Evolutionary conservation across 176 grass and related monocot genomes (phyloP), one percentile per base, ranked within the genome.

Genomic region (Eleusine coracana): DNA sequence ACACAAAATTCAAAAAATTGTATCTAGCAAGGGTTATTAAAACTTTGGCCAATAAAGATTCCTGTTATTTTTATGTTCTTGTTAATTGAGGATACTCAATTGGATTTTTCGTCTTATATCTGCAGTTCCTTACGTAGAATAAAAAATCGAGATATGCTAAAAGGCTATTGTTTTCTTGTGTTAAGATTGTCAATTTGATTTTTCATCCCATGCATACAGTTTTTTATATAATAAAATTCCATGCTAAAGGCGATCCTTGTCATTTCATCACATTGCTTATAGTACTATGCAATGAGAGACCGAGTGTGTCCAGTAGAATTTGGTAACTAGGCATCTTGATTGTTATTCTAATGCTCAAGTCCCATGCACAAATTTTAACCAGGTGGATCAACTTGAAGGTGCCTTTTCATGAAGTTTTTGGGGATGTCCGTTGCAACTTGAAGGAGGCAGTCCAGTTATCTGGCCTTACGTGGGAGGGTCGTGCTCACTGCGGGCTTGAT

Each of bases 361-460:
- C 12, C 58, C 31, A 2, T 75, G 49, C 20, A 59, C 21, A 73
- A 59, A 60, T 74, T 68, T 67, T 70, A 20, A 51, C 62, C 78
- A 98, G 96, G 85, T 98, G 96, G 96, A 94, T 98, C 84, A 98
- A 95, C 87, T 82, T 98, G 87, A 98, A 95, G 82, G 86, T 98
- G 78, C 90, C 96, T 79, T 98, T 98, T 76, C 88, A 90, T 76
- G 88, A 91, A 88, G 80, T 91, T 40, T 98, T 90, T 86, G 83
- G 84, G 28, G 88, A 89, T 54, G 84, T 84, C 23, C 87, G 88
- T 38, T 98, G 96, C 87, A 91, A 93, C 77, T 87, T 98, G 45
- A 95, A 98, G 76, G 90, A 98, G 20, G 92, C 96, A 5, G 96
- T 98, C 50, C 85, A 98, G 89, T 84, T 84, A 66, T 91, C 92